Base-by-base conservation (phyloP, 805 yeast species). In the Teunomyces cretensis region DNA sequence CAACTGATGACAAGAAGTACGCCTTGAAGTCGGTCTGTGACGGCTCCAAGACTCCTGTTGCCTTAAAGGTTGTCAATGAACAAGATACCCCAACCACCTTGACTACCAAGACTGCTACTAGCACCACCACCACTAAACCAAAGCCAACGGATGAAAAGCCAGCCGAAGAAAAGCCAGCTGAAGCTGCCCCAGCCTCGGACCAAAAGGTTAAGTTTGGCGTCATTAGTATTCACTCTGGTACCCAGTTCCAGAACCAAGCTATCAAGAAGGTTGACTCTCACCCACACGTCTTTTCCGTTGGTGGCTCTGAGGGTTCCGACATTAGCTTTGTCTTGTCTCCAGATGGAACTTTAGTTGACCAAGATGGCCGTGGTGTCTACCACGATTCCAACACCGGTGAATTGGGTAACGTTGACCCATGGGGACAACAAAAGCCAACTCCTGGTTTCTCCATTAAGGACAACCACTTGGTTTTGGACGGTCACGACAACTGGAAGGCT, bases 391-490 rank as follows among this genome's bases (percentile, higher is more conserved):
- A 41, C 40, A 60, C 66, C 19, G 71, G 71, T 15, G 70, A 64
- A 42, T 52, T 66, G 38, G 70, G 71, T 19, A 50, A 54, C 19
- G 65, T 63, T 41, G 62, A 58, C 33, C 68, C 69, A n/a, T 60
- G 54, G 46, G 68, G 68, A 35, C 47, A 61, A 26, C 54, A 58
- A 48, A 57, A 57, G 14, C 65, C 74, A 39, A 58, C 74, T 27
- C 47, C 64, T 14, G 71, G 75, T 3, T 78, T 72, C 55, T 52
- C 74, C 19, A 62, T 77, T 51, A 24, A 53, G 6, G 56, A 63
- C 37, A 75, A 72, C 30, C 51, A 63, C 55, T 65, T 77, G 57
- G 51, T 53, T 3, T 70, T 60, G 56, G 47, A 64, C 30, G 70
- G 67, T 37, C 51, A 61, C 26, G 51, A 57, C 22, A 65, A 55